A percentile compares a stretch with the other conserved stretches of the same genome.
These are phyloP conservation scores for Bryoglossum gracile DNA, from an alignment of 495 filamentous ascomycete genomes.

Conservation along the genomic window DNA sequence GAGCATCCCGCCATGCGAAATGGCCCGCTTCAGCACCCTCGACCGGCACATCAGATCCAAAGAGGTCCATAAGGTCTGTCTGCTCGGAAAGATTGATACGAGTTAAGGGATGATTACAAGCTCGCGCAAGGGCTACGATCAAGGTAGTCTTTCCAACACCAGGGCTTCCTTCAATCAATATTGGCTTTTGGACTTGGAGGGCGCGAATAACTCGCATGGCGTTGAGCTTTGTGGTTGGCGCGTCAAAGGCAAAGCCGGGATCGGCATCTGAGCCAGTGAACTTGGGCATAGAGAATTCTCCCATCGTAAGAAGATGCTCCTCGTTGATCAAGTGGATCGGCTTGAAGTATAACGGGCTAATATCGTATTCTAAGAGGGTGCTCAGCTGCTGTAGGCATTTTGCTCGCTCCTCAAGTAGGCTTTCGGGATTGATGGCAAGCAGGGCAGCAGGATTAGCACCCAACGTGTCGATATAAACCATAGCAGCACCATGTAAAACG, in stretches of 20 bases:
- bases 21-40: conserved; percentile 81
- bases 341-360: conserved; percentile 51
- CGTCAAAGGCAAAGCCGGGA: conserved; percentile 66
- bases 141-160: conserved; percentile 97
- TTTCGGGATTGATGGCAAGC: conserved; percentile 54
- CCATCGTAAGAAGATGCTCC: conserved; percentile 51
- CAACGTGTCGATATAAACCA: conserved; percentile 92
- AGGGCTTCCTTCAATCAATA: conserved; percentile 89
- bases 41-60: conserved; percentile 92
- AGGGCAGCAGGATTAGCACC: conserved; percentile 89
- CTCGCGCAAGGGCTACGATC: conserved; percentile 71
- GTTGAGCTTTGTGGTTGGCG: conserved; percentile 84
- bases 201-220: conserved; percentile 85
- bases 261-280: conserved; percentile 41
- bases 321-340: conserved; percentile 15
- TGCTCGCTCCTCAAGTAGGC: conserved; percentile 53
- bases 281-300: conserved; percentile 62
- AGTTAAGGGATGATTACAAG: conserved; percentile 71
- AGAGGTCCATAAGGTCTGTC: conserved; percentile 94
- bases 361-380: conserved; percentile 55
- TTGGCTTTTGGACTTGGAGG: conserved; percentile 82
- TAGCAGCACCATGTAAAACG: conserved; percentile 80
- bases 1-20: conserved; percentile 92
- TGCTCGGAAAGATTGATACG: conserved; percentile 97
- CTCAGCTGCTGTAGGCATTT: conserved; percentile 67